These are phyloP conservation scores for Cotoneaster glaucophyllus DNA, from an alignment of 306 rosid genomes.

Conservation along the genomic window DNA sequence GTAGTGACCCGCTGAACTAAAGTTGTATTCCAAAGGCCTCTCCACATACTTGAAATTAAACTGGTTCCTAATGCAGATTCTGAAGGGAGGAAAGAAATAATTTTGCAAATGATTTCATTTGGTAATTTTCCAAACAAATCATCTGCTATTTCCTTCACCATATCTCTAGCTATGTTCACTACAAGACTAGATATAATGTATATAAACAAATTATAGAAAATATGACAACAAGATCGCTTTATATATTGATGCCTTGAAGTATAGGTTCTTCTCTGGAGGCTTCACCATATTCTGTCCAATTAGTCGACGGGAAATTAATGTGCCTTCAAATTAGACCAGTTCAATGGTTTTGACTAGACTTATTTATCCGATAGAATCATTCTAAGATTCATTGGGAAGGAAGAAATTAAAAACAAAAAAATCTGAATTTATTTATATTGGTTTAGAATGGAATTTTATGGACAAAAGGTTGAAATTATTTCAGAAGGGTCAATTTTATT, in stretches of 20 bases:
- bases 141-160: not conserved
- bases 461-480: too few relatives aligned
- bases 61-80: slow-evolving; percentile 59
- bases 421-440: not conserved
- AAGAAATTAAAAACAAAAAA: not conserved
- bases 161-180: not conserved
- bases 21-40: slow-evolving; percentile 49
- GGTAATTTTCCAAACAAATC: slow-evolving; percentile 26
- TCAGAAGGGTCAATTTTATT: too few relatives aligned
- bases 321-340: not conserved
- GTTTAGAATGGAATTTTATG: too few relatives aligned
- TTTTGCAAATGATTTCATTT: slow-evolving; percentile 44
- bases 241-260: not conserved
- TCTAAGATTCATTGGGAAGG: not conserved
- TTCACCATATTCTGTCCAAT: too few relatives aligned
- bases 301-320: too few relatives aligned
- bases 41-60: slow-evolving; percentile 63
- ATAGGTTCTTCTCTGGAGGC: too few relatives aligned
- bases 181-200: not conserved
- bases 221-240: not conserved
- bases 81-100: slow-evolving; percentile 56
- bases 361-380: not conserved
- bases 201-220: too few relatives aligned
- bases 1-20: slow-evolving; percentile 28
- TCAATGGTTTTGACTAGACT: not conserved